Evolutionary conservation across 345 rosid genomes (phyloP).

Genomic region (Lepidium sativum): DNA sequence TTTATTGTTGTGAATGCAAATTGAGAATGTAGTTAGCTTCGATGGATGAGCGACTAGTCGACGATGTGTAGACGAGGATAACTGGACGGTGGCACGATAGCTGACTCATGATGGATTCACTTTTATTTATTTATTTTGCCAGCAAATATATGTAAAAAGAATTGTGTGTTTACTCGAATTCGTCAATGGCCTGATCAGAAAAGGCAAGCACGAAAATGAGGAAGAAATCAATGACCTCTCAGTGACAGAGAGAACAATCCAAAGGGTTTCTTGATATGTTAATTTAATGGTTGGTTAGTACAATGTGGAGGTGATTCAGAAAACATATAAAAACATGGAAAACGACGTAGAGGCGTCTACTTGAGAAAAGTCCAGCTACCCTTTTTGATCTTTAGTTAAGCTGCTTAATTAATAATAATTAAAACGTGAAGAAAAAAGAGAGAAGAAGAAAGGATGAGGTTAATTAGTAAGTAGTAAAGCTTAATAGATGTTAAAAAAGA

Average conservation of each 20-base stretch:
- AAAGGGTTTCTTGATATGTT: background rate
- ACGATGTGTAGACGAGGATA: conserved; percentile 3
- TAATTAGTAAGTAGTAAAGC: too few species aligned
- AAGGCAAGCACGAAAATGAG: conserved; percentile 6
- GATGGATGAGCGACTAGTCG: background rate
- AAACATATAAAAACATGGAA: too few species aligned
- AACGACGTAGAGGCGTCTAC: too few species aligned
- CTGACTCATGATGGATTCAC: background rate
- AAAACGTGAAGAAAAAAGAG: too few species aligned
- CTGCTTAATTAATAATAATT: too few species aligned
- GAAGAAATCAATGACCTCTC: conserved; percentile 21
- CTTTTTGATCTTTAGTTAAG: too few species aligned
- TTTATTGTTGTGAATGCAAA: too few species aligned
- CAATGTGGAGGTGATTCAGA: too few species aligned
- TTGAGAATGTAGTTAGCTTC: background rate
- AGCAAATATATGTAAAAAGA: background rate
- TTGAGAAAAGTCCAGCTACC: too few species aligned
- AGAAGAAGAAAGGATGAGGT: too few species aligned
- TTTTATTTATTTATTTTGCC: too few species aligned
- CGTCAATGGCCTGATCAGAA: conserved; percentile 4
- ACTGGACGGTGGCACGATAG: conserved; percentile 11
- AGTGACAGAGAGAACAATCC: conserved; percentile 15
- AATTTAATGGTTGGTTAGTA: background rate
- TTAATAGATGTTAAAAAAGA: too few species aligned
- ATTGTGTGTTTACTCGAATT: background rate